These are phyloP conservation scores for Neurospora africana DNA, from an alignment of 495 filamentous ascomycete species.

Conservation along the genomic window DNA sequence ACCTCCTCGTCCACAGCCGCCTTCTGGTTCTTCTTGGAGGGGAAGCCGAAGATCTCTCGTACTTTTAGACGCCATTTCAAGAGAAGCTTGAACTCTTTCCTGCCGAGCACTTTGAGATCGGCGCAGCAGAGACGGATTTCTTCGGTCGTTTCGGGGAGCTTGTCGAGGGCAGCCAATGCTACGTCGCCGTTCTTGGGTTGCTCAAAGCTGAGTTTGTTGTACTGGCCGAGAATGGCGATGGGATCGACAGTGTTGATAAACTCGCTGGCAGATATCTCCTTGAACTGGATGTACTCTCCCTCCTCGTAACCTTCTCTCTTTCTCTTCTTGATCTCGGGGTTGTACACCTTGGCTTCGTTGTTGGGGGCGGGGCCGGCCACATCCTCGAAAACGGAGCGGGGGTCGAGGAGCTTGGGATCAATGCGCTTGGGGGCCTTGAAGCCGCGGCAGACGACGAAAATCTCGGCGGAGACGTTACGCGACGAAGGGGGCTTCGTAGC, in stretches of 20 bases:
- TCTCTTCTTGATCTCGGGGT: constrained; percentile 91
- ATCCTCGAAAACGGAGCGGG: constrained; percentile 88
- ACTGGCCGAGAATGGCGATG: constrained; percentile 83
- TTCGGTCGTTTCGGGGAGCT: constrained; percentile 83
- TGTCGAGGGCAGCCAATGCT: constrained; percentile 73
- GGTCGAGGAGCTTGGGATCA: constrained; percentile 87
- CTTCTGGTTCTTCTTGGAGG: constrained; percentile 56
- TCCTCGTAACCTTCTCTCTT: constrained; percentile 97
- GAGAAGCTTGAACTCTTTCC: constrained; percentile 90
- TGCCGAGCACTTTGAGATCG: constrained; percentile 83
- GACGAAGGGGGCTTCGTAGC: constrained; percentile 96
- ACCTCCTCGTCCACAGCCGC: constrained; percentile 52
- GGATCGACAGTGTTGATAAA: constrained; percentile 94
- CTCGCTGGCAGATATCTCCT: constrained; percentile 75
- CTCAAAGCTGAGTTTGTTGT: constrained; percentile 74
- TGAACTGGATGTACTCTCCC: constrained; percentile 86
- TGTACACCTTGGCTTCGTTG: constrained; percentile 95
- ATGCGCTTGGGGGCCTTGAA: constrained; percentile 82
- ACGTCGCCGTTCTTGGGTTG: constrained; percentile 71
- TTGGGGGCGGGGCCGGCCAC: constrained; percentile 81
- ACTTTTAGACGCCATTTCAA: constrained; percentile 86
- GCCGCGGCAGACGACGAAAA: constrained; percentile 92
- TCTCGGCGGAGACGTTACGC: constrained; percentile 91
- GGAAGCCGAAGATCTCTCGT: constrained; percentile 82
- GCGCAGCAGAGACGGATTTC: constrained; percentile 78